Evolutionary conservation across 148 eudicot species (phyloP).

Genomic region (Drosera capensis): DNA sequence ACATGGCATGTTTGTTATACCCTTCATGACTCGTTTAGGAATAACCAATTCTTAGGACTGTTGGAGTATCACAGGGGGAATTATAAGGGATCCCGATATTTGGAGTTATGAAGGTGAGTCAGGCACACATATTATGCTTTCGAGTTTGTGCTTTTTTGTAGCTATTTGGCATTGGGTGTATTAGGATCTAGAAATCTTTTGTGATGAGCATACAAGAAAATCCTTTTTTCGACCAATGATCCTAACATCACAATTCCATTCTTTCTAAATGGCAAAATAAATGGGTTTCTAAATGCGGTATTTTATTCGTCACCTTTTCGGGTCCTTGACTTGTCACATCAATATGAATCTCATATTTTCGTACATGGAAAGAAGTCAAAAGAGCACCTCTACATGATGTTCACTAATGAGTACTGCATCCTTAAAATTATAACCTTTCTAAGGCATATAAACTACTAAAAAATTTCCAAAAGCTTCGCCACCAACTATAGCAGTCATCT

Average conservation of each 20-base stretch:
- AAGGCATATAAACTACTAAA: too few relatives aligned
- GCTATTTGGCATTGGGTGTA: too few relatives aligned
- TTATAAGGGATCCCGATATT: not conserved
- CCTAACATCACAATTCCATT: constrained; percentile 3
- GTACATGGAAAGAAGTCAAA: constrained; percentile 7
- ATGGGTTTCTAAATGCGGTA: constrained; percentile 3
- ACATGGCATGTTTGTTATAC: too few relatives aligned
- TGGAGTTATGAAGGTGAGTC: constrained; percentile 4
- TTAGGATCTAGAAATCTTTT: too few relatives aligned
- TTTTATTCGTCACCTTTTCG: constrained; percentile 1
- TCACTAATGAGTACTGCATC: constrained; percentile 12
- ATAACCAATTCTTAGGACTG: not conserved
- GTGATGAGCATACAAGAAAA: too few relatives aligned
- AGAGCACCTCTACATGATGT: constrained; percentile 1
- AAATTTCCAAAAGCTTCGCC: too few relatives aligned
- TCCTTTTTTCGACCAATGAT: too few relatives aligned
- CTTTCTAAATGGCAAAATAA: constrained; percentile 1
- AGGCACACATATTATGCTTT: constrained; percentile 7
- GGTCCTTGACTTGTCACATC: constrained; percentile 6
- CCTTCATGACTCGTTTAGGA: not conserved
- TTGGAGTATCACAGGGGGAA: not conserved
- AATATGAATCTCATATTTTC: constrained; percentile 6
- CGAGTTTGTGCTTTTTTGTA: too few relatives aligned
- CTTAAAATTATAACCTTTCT: constrained; percentile 10
- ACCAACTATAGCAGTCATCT: too few relatives aligned